Base-by-base conservation (phyloP, 345 rosid genomes). In the Arabis alpina region DNA sequence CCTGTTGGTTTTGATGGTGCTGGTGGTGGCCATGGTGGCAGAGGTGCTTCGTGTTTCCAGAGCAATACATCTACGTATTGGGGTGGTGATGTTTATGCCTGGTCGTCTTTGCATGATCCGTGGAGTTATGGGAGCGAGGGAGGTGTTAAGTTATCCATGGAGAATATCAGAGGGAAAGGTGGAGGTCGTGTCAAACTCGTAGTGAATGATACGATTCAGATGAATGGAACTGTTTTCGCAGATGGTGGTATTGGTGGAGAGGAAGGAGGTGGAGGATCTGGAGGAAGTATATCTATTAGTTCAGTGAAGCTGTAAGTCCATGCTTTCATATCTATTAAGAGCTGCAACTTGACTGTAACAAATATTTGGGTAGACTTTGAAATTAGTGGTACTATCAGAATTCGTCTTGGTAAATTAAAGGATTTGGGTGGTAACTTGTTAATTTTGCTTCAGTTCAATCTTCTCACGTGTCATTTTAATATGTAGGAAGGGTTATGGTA, bases 11-110 rank as follows among this genome's bases (percentile, higher is more conserved):
- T 47, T 73, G 97, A 89, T 61, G 96, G 98, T 64, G 92, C 93
- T 15, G 98, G 97, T 80, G 98, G 98, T 70, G 98, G 97, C 16
- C 98, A 93, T 78, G 98, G 98, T 28, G 98, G 98, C 13, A 83
- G 98, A 58, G 98, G 96, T 71, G 97, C 98, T 80, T 91, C 97
- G 6, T 91, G 98, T 77, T 55, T 73, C 74, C 85, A 76, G 75
- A 83, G 81, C 45, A 86, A 83, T 48, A 68, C 65, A 32, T 82
- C 88, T 16, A 86, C 77, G 65, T 80, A 76, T 77, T 91, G 98
- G 98, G 98, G 97, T 49, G 98, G 97, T 61, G 97, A 93, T 76
- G 97, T 91, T 64, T 93, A 93, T 83, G 77, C 92, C 28, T 93
- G 98, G 97, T 83, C 92, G 61, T 78, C 86, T 47, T 84, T 93